Base-by-base conservation (phyloP, 148 eudicot species). In the Dianthus caryophyllus region DNA sequence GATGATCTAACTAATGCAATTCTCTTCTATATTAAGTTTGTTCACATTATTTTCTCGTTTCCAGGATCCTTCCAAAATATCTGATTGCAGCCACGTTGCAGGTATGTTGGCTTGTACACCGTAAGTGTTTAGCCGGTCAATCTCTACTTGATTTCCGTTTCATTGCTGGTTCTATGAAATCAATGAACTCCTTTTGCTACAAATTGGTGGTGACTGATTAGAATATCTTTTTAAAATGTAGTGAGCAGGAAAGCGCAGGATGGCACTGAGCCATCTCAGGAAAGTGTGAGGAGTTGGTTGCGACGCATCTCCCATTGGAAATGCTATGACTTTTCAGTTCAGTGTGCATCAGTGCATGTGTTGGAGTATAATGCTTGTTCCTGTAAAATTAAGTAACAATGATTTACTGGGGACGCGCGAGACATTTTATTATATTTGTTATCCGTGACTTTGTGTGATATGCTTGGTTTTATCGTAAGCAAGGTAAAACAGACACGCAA, bases 161-260 rank as follows among this genome's bases (percentile, higher is more conserved):
- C 30, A 57, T 24, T 36, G 12, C 14, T 9, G 18, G 60, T 22
- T 22, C n/a, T 8, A 0, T 33, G 31, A 22, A 47, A 38, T 48
- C 8, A 41, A 2, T 69, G 60, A 69, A 15, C 49, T 46, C 63
- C 12, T 24, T 44, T n/a, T 11, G n/a, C 3, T 54, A 66, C 17
- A 22, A 30, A 31, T 41, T 21, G 46, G 36, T n/a, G 64, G 11
- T 24, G 51, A 43, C 49, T 64, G 39, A 57, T 25, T 13, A 30
- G 7, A 57, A 16, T 33, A 59, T 13, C 12, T 9, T 53, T 53
- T 22, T 49, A 59, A 17, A 17, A 53, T 38, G 4, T 61, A 87
- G 98, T 93, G 98, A 80, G 98, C 98, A 75, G 98, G 98, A 67
- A 90, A 93, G 61, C 90, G 98, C 67, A 86, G 98, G 65, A 93